Evolutionary conservation across 257 asterid species (phyloP).

Genomic region (Schizonepeta tenuifolia): DNA sequence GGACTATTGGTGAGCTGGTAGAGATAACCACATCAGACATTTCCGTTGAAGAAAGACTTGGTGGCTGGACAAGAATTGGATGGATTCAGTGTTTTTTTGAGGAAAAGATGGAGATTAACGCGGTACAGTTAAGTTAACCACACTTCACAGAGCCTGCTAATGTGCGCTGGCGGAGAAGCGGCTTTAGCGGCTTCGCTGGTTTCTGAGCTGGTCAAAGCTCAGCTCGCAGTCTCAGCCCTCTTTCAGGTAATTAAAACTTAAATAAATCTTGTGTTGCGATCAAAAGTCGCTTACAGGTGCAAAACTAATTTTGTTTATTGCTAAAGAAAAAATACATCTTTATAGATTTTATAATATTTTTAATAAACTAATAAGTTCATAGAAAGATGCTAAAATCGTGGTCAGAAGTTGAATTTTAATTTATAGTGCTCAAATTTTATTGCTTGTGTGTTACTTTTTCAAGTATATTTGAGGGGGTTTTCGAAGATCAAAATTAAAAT

Average conservation of each 20-base stretch:
- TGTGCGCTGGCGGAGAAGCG: slow-evolving; percentile 53
- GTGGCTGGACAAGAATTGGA: too few relatives aligned
- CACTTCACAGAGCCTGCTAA: slow-evolving; percentile 39
- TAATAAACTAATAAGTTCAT: too few relatives aligned
- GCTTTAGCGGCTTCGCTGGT: slow-evolving; percentile 46
- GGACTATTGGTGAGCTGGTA: slow-evolving; percentile 63
- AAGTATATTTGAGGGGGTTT: too few relatives aligned
- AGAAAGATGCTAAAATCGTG: too few relatives aligned
- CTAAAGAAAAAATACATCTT: too few relatives aligned
- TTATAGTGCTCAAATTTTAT: not conserved
- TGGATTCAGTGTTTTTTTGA: not conserved
- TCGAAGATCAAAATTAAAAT: too few relatives aligned
- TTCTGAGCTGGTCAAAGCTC: slow-evolving; percentile 53
- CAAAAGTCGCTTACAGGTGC: too few relatives aligned
- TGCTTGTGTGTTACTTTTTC: not conserved
- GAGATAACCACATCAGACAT: not conserved
- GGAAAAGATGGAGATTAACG: slow-evolving; percentile 46
- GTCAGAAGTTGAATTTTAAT: too few relatives aligned
- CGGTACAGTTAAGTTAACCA: slow-evolving; percentile 40
- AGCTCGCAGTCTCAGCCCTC: slow-evolving; percentile 36
- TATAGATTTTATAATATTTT: too few relatives aligned
- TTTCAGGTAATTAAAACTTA: too few relatives aligned
- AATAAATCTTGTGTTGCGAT: too few relatives aligned
- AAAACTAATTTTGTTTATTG: too few relatives aligned
- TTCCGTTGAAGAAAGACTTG: not conserved